These are phyloP conservation scores for Dactylellina sp. DNA, from an alignment of 2,329 filamentous ascomycete genomes.

Conservation along the genomic window DNA sequence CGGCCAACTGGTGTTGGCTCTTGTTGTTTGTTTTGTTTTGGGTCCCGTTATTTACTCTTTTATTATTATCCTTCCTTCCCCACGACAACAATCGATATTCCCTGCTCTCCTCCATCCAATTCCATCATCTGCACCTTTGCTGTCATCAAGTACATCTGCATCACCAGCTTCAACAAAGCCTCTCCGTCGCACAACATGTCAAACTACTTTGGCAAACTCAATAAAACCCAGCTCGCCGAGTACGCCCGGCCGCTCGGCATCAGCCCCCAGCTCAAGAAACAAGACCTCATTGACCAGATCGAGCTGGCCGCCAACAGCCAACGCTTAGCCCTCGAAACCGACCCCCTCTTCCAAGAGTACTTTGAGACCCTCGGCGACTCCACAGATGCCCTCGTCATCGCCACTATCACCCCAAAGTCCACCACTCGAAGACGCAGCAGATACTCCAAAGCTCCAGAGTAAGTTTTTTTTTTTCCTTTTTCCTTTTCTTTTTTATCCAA, in stretches of 20 bases:
- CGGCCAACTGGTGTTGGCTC: slow-evolving; percentile 30
- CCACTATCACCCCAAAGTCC: slow-evolving; percentile 31
- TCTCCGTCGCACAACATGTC: slow-evolving; percentile 31
- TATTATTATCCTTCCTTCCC: slow-evolving; percentile 9
- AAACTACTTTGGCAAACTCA: slow-evolving; percentile 52
- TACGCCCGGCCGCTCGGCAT: slow-evolving; percentile 48
- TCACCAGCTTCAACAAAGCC: background rate
- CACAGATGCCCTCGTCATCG: slow-evolving; percentile 4
- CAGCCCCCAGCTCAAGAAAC: slow-evolving; percentile 27
- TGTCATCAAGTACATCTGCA: too few species aligned
- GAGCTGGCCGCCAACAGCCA: slow-evolving; percentile 11
- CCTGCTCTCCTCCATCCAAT: background rate
- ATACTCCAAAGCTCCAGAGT: slow-evolving; percentile 54
- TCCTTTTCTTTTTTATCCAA: too few species aligned
- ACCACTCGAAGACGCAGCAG: slow-evolving; percentile 27
- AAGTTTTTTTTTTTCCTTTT: too few species aligned
- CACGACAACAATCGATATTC: slow-evolving; percentile 56
- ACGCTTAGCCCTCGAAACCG: slow-evolving; percentile 29
- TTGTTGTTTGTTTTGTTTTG: slow-evolving; percentile 51
- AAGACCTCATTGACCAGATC: slow-evolving; percentile 47
- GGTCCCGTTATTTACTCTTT: background rate
- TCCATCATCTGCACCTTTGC: background rate
- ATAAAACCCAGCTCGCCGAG: slow-evolving; percentile 50
- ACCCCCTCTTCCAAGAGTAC: slow-evolving; percentile 46
- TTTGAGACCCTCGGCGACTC: slow-evolving; percentile 47